Conservation (phyloP, 2,329 filamentous ascomycete genomes). For the Sphaerulina musiva region DNA sequence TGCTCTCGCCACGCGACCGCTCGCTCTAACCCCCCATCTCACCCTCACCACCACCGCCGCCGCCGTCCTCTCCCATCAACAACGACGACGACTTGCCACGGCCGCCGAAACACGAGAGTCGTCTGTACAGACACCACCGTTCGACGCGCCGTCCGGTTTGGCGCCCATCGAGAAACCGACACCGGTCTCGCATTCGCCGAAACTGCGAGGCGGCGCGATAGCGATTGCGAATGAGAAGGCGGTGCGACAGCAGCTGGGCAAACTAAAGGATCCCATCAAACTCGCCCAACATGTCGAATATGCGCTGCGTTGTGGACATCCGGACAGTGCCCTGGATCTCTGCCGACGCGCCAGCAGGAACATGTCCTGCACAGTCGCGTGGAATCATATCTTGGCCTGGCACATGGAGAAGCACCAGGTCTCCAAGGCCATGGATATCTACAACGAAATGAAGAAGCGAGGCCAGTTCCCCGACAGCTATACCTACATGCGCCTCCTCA, state of each 20-base stretch:
- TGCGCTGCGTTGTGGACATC: conserved; percentile 53
- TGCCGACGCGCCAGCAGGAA: conserved; percentile 62
- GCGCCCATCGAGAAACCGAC: conserved; percentile 18
- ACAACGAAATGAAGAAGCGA: conserved; percentile 98
- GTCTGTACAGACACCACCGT: neutral
- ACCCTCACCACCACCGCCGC: neutral
- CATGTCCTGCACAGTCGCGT: conserved; percentile 64
- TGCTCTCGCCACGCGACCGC: conserved; percentile 14
- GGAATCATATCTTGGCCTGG: conserved; percentile 79
- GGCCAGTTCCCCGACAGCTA: conserved; percentile 70
- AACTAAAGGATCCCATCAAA: conserved; percentile 63
- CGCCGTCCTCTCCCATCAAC: neutral
- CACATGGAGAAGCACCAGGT: conserved; percentile 56
- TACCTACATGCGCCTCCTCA: conserved; percentile 79
- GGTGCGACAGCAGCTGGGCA: conserved; percentile 53
- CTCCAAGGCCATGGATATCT: conserved; percentile 67
- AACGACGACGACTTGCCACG: conserved; percentile 13
- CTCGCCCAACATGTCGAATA: conserved; percentile 62
- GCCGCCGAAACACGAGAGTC: conserved; percentile 1
- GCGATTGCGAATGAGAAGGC: conserved; percentile 23
- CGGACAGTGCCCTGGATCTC: conserved; percentile 61
- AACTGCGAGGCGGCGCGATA: conserved; percentile 5
- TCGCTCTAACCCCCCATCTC: conserved; percentile 24
- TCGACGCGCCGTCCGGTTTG: conserved; percentile 29
- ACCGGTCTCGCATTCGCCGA: neutral